These are phyloP conservation scores for Volvariella volvacea DNA, from an alignment of 1,284 basidiomycete species.

Conservation along the genomic window DNA sequence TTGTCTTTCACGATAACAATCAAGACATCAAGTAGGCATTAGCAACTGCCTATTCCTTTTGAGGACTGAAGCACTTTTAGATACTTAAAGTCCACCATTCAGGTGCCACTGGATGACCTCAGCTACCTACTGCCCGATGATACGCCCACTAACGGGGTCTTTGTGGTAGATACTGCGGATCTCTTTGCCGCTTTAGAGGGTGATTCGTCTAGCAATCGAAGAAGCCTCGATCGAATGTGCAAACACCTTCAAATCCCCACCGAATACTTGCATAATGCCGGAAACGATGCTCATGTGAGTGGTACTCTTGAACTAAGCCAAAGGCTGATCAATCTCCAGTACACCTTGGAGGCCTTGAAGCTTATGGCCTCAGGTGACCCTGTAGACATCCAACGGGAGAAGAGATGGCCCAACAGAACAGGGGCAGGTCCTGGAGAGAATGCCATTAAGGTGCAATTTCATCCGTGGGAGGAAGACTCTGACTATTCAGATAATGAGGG, in stretches of 20 bases:
- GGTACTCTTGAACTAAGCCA: not conserved
- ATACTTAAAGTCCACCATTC: constrained; percentile 46
- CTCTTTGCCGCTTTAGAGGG: constrained; percentile 69
- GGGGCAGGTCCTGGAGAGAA: constrained; percentile 12
- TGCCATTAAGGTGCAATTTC: constrained; percentile 51
- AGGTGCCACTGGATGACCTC: constrained; percentile 46
- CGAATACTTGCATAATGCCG: constrained; percentile 70
- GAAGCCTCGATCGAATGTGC: constrained; percentile 53
- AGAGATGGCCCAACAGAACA: constrained; percentile 66
- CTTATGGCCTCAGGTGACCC: constrained; percentile 66
- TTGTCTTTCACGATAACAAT: constrained; percentile 72
- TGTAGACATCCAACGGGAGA: constrained; percentile 64
- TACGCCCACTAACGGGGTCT: constrained; percentile 46
- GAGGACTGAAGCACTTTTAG: constrained; percentile 21
- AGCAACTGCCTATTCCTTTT: not conserved
- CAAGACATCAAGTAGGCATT: constrained; percentile 63
- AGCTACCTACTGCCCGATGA: constrained; percentile 50
- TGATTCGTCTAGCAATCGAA: constrained; percentile 36
- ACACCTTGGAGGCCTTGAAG: constrained; percentile 55
- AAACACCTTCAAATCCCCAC: constrained; percentile 52
- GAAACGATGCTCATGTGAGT: constrained; percentile 76
- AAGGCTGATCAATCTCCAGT: constrained; percentile 30
- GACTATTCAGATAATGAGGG: constrained; percentile 55
- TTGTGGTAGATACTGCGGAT: constrained; percentile 65
- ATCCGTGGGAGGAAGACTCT: constrained; percentile 52